Percentiles rank a stretch among this genome's conserved stretches.
These are phyloP conservation scores for Diatrype stigma DNA, from an alignment of 2,329 filamentous ascomycete genomes.

Conservation along the genomic window DNA sequence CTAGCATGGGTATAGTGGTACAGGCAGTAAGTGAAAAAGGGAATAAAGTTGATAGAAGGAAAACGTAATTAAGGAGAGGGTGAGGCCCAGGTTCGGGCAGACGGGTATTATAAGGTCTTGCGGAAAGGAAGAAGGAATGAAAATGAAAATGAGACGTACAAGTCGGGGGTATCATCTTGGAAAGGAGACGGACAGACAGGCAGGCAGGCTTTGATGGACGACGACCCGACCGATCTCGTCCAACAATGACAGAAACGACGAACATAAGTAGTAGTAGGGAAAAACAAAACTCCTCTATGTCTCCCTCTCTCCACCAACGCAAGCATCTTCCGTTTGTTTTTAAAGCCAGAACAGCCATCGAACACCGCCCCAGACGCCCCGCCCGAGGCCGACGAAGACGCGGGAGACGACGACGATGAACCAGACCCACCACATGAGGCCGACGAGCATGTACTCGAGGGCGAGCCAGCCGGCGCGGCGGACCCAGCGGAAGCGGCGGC, in stretches of 20 bases:
- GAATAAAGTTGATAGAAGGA: too few species aligned
- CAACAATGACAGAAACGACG: neutral
- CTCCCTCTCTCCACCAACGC: neutral
- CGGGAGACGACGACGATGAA: conserved; percentile 76
- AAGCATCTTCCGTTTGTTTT: conserved; percentile 9
- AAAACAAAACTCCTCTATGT: neutral
- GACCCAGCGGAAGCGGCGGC: conserved; percentile 67
- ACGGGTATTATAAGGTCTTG: too few species aligned
- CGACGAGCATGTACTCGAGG: conserved; percentile 83
- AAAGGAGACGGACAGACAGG: neutral
- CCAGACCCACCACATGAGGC: conserved; percentile 94
- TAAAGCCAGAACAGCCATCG: conserved; percentile 82
- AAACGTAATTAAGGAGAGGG: too few species aligned
- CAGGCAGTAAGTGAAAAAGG: too few species aligned
- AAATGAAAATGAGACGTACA: too few species aligned
- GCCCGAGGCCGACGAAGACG: conserved; percentile 58
- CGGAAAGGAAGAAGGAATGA: too few species aligned
- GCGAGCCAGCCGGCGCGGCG: conserved; percentile 73
- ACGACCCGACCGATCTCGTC: neutral
- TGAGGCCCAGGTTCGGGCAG: too few species aligned
- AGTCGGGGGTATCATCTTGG: too few species aligned
- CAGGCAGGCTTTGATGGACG: neutral
- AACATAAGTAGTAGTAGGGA: neutral
- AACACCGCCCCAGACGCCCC: conserved; percentile 55
- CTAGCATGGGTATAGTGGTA: too few species aligned